Conservation (phyloP, 129 eudicot species). For the Cynara cardunculus region DNA sequence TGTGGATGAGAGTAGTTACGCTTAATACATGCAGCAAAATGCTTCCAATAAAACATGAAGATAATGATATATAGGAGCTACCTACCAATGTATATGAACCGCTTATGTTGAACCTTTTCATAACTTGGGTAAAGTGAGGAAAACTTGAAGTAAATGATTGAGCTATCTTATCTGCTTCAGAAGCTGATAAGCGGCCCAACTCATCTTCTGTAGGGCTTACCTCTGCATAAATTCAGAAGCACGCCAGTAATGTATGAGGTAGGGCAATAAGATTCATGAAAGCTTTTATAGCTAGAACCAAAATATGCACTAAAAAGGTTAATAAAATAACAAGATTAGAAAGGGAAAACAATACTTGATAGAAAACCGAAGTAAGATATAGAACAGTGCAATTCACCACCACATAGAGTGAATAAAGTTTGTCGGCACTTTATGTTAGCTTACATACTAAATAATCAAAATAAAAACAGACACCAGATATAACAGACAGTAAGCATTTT, state of each 20-base stretch:
- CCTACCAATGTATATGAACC: constrained; percentile 88
- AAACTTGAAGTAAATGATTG: constrained; percentile 51
- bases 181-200: constrained; percentile 38
- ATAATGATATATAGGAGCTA: neutral
- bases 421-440: neutral
- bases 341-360: neutral
- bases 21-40: neutral
- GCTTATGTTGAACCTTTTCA: constrained; percentile 83
- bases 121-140: constrained; percentile 67
- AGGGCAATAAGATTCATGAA: constrained; percentile 5
- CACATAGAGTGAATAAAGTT: neutral
- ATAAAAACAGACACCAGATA: neutral
- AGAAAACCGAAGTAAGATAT: neutral
- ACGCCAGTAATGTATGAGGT: neutral
- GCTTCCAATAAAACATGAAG: neutral
- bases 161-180: constrained; percentile 78
- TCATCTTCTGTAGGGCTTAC: constrained; percentile 24
- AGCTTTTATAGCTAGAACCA: neutral
- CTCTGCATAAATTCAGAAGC: constrained; percentile 35
- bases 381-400: neutral
- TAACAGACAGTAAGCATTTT: neutral
- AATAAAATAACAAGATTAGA: neutral
- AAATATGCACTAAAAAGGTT: neutral
- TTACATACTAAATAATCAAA: neutral
- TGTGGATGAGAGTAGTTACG: neutral